Percentiles rank a stretch among this genome's conserved stretches.
Evolutionary conservation across 441 rosid genomes (phyloP).

Genomic region (Geranium incanum): DNA sequence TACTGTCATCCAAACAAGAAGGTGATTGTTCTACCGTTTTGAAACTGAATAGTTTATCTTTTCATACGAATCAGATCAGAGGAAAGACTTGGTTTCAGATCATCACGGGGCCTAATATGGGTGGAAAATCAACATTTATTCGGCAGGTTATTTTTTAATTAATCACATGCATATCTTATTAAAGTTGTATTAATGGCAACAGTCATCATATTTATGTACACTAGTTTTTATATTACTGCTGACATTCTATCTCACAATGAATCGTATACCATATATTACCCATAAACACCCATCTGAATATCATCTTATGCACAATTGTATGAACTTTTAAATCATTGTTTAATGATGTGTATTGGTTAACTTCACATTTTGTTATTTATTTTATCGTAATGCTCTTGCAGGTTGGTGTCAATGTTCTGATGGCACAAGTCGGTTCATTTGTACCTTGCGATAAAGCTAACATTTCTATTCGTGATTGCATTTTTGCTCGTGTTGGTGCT

Average conservation of each 20-base stretch:
- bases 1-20: conserved; percentile 18
- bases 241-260: not conserved
- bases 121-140: conserved; percentile 96
- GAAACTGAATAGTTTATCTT: conserved; percentile 22
- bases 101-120: conserved; percentile 99
- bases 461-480: conserved; percentile 89
- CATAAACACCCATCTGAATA: not conserved
- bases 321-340: not conserved
- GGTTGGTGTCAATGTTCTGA: conserved; percentile 89
- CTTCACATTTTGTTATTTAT: conserved; percentile 5
- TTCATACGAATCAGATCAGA: conserved; percentile 50
- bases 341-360: not conserved
- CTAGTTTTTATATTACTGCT: not conserved
- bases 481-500: conserved; percentile 98
- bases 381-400: conserved; percentile 26
- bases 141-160: conserved; percentile 55
- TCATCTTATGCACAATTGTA: not conserved
- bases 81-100: conserved; percentile 97
- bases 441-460: conserved; percentile 92
- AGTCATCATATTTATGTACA: not conserved
- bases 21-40: conserved; percentile 20
- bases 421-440: conserved; percentile 98
- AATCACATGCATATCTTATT: conserved; percentile 10
- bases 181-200: not conserved
- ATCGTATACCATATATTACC: not conserved